These are phyloP conservation scores for Cladorrhinum samala DNA, from an alignment of 495 filamentous ascomycete genomes.

Conservation along the genomic window DNA sequence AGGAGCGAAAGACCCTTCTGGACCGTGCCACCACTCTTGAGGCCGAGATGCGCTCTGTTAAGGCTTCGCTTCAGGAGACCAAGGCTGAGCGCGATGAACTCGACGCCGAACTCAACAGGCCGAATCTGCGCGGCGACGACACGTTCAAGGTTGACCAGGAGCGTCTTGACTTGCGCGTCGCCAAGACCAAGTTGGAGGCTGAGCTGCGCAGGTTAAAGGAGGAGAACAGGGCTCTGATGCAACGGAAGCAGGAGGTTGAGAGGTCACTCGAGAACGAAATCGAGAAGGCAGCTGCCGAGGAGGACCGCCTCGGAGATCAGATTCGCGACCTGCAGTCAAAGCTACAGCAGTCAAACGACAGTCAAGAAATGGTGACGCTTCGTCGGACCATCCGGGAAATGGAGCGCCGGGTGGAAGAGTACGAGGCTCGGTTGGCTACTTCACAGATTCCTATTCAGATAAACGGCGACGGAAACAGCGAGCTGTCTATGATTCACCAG, in stretches of 20 bases:
- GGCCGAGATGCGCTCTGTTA: slow-evolving; percentile 54
- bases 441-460: slow-evolving; percentile 52
- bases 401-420: slow-evolving; percentile 51
- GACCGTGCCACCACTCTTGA: slow-evolving; percentile 57
- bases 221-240: slow-evolving; percentile 46
- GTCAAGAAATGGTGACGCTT: slow-evolving; percentile 42
- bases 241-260: slow-evolving; percentile 49
- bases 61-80: slow-evolving; percentile 44
- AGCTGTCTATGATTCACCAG: slow-evolving; percentile 52
- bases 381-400: slow-evolving; percentile 51
- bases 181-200: slow-evolving; percentile 52
- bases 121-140: slow-evolving; percentile 45
- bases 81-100: slow-evolving; percentile 62
- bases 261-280: slow-evolving; percentile 50
- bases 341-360: slow-evolving; percentile 40
- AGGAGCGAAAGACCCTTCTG: slow-evolving; percentile 56
- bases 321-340: slow-evolving; percentile 50
- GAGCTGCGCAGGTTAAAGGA: slow-evolving; percentile 54
- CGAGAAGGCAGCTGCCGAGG: slow-evolving; percentile 51
- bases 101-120: slow-evolving; percentile 47
- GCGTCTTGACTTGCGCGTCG: slow-evolving; percentile 54
- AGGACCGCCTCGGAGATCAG: slow-evolving; percentile 51
- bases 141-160: slow-evolving; percentile 56
- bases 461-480: slow-evolving; percentile 38
- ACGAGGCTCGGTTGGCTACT: slow-evolving; percentile 48